These are phyloP conservation scores for Moelleriella libera DNA, from an alignment of 2,329 filamentous ascomycete species.

Conservation along the genomic window DNA sequence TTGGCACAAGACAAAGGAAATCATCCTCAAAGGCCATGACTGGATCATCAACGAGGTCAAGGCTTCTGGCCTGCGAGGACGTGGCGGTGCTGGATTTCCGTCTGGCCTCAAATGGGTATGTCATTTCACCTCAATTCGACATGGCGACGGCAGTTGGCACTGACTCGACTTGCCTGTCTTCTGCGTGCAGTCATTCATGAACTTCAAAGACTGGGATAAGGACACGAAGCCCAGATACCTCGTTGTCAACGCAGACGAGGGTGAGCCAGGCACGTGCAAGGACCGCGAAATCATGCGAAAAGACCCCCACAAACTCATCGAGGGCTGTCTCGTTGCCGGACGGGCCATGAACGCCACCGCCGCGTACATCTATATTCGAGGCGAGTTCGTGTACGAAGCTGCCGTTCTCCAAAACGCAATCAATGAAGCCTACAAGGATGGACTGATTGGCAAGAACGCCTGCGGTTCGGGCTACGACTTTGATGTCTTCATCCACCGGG, in stretches of 20 bases:
- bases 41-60: slow-evolving; percentile 99
- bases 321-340: slow-evolving; percentile 90
- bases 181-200: slow-evolving; percentile 83
- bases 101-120: slow-evolving; percentile 97
- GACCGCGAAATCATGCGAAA: slow-evolving; percentile 99
- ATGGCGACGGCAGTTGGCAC: background rate
- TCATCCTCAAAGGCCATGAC: slow-evolving; percentile 89
- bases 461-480: slow-evolving; percentile 96
- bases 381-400: slow-evolving; percentile 94
- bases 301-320: slow-evolving; percentile 96
- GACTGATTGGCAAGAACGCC: slow-evolving; percentile 94
- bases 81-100: slow-evolving; percentile 94
- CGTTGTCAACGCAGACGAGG: slow-evolving; percentile 97
- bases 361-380: slow-evolving; percentile 98
- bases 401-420: slow-evolving; percentile 88
- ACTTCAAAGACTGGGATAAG: slow-evolving; percentile 99
- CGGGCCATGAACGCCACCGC: slow-evolving; percentile 98
- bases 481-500: slow-evolving; percentile 91
- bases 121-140: slow-evolving; percentile 8
- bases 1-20: slow-evolving; percentile 99
- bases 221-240: slow-evolving; percentile 91
- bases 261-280: slow-evolving; percentile 98
- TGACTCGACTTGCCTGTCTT: background rate
- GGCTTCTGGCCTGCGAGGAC: slow-evolving; percentile 84
- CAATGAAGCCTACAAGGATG: slow-evolving; percentile 91